Evolutionary conservation across 2,329 filamentous ascomycete species (phyloP).

Genomic region (Phyllosticta capitalensis): DNA sequence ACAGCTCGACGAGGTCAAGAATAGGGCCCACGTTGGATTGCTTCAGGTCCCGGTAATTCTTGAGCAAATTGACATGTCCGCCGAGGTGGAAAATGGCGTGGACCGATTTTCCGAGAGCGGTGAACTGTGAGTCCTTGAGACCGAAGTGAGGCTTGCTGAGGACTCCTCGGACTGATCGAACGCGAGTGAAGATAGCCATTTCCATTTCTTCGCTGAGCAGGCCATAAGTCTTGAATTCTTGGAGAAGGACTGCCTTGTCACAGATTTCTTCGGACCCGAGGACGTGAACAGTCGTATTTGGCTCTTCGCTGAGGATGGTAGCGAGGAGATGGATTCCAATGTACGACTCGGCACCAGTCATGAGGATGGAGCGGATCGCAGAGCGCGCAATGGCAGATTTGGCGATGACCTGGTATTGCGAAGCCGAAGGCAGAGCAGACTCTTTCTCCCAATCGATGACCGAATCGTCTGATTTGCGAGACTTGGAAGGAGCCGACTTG

Average conservation of each 20-base stretch:
- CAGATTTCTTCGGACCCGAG: neutral
- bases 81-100: conserved; percentile 6
- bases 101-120: neutral
- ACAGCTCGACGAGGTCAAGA: neutral
- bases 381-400: neutral
- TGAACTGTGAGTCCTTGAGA: neutral
- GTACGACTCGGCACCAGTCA: conserved; percentile 2
- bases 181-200: neutral
- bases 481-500: neutral
- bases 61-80: neutral
- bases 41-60: neutral
- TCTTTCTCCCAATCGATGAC: conserved; percentile 1
- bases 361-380: neutral
- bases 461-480: neutral
- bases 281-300: neutral
- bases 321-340: neutral
- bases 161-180: neutral
- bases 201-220: neutral
- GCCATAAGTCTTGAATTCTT: neutral
- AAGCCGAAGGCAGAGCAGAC: neutral
- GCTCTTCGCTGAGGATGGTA: neutral
- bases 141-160: neutral
- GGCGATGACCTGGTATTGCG: neutral
- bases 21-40: neutral
- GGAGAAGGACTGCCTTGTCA: neutral